Conservation (phyloP, 768 basidiomycete genomes). For the Cubamyces sp. region DNA sequence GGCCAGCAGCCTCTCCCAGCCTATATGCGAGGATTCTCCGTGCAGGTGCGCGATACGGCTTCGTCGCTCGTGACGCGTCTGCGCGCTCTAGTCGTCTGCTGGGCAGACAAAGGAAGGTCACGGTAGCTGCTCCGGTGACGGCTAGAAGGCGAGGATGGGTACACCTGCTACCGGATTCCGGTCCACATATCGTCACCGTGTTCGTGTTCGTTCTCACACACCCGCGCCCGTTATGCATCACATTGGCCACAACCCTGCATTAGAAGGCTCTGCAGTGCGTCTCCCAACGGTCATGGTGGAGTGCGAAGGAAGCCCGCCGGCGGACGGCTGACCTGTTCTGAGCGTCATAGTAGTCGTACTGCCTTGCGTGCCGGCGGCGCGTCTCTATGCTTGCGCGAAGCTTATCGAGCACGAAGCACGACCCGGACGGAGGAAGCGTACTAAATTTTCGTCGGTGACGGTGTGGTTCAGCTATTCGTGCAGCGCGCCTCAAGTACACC, state of each 20-base stretch:
- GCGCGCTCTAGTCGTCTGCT: neutral
- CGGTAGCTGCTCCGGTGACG: constrained; percentile 1
- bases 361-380: neutral
- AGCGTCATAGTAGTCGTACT: constrained; percentile 4
- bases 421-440: neutral
- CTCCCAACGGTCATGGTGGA: constrained; percentile 1
- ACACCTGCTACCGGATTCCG: neutral
- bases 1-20: neutral
- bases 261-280: neutral
- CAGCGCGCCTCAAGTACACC: neutral
- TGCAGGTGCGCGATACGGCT: neutral
- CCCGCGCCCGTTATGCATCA: neutral
- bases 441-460: constrained; percentile 5
- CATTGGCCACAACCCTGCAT: neutral
- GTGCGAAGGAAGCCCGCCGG: neutral
- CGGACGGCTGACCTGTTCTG: neutral
- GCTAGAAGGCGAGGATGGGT: neutral
- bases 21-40: constrained; percentile 2
- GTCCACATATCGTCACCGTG: constrained; percentile 7
- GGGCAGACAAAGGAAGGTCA: neutral
- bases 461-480: neutral
- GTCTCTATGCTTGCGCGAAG: neutral
- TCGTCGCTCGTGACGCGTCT: constrained; percentile 8
- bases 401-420: neutral
- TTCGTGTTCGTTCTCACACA: neutral